These are phyloP conservation scores for Alternaria ethzedia DNA, from an alignment of 2,329 filamentous ascomycete genomes.

Conservation along the genomic window DNA sequence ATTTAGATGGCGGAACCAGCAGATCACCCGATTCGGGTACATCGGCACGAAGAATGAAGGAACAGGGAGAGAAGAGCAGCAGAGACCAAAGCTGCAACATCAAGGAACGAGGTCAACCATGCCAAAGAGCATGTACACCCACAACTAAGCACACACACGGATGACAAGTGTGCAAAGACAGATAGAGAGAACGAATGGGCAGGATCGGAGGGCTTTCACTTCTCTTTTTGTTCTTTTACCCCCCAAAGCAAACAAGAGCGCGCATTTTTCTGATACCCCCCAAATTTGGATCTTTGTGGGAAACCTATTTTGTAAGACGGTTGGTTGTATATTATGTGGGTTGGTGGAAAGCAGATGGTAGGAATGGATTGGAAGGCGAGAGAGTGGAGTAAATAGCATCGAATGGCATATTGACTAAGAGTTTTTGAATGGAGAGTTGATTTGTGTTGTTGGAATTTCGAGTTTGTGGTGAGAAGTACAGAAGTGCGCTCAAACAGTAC, in stretches of 20 bases:
- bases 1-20: not conserved
- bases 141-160: not conserved
- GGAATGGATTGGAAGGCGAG: not conserved
- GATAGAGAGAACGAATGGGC: no score
- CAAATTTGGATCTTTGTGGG: conserved; percentile 26
- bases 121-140: not conserved
- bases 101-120: not conserved
- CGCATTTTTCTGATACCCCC: conserved; percentile 35
- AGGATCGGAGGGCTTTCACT: not conserved
- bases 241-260: conserved; percentile 11
- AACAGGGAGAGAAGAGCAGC: not conserved
- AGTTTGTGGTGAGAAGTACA: not conserved
- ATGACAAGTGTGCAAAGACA: not conserved
- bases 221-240: not conserved
- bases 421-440: not conserved
- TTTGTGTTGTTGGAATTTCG: not conserved
- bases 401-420: not conserved
- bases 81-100: not conserved
- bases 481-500: no score
- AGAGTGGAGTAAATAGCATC: not conserved
- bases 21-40: not conserved
- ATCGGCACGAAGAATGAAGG: not conserved
- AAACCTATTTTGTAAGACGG: not conserved
- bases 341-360: not conserved
- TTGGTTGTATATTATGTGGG: not conserved